phyloP scores from a whole-genome alignment of 371 early-diverging fungal species.

The Phascolomyces articulosus region DNA sequence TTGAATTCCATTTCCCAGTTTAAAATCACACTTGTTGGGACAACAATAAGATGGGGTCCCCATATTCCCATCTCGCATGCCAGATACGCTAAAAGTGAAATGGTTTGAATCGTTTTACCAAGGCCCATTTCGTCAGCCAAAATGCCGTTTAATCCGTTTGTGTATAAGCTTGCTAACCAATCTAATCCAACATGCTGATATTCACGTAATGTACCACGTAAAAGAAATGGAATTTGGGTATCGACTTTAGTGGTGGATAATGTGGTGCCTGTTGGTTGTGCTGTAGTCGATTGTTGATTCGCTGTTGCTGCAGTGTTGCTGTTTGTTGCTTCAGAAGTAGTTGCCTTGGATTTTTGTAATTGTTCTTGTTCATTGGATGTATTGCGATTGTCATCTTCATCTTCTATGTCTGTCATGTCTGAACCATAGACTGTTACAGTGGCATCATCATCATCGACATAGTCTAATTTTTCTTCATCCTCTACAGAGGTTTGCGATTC shows the following conservation, averaged over 20 bases:
- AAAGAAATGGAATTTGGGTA: constrained; percentile 59
- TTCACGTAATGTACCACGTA: constrained; percentile 72
- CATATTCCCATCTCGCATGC: constrained; percentile 74
- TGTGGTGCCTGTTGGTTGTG: constrained; percentile 37
- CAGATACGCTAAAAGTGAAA: constrained; percentile 79
- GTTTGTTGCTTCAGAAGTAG: neutral
- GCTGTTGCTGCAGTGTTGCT: too few species aligned
- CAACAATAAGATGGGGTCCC: constrained; percentile 91
- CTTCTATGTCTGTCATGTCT: constrained; percentile 25
- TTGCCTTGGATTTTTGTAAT: neutral
- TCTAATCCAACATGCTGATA: constrained; percentile 82
- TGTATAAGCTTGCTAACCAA: constrained; percentile 90
- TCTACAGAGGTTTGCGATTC: neutral
- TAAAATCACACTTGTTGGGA: constrained; percentile 90
- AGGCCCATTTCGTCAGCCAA: constrained; percentile 99
- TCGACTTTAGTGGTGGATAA: constrained; percentile 47
- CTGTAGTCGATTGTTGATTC: neutral
- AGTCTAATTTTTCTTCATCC: constrained; percentile 7
- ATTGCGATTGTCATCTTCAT: constrained; percentile 23
- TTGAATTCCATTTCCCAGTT: constrained; percentile 97
- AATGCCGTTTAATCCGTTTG: constrained; percentile 94
- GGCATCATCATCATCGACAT: constrained; percentile 43
- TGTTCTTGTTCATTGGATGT: constrained; percentile 2
- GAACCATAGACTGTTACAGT: constrained; percentile 49
- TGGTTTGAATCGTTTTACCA: constrained; percentile 98